Evolutionary conservation across 2,329 filamentous ascomycete species (phyloP).

Genomic region (Neopestalotiopsis clavispora): DNA sequence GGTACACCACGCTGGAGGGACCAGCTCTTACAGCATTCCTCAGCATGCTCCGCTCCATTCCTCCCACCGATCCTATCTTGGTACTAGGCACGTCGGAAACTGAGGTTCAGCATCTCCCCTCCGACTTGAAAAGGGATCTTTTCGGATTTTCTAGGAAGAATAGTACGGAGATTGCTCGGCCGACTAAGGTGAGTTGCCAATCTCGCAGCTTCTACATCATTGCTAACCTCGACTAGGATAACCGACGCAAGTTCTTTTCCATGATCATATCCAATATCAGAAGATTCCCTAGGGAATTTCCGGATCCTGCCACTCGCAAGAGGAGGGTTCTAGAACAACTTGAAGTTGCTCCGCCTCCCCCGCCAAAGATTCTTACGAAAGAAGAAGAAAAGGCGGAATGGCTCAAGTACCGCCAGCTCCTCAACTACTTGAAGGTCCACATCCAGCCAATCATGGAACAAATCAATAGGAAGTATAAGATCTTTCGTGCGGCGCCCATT

Average conservation of each 20-base stretch:
- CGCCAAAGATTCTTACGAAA: constrained; percentile 72
- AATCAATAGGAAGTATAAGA: constrained; percentile 87
- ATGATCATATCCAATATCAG: constrained; percentile 76
- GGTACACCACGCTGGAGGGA: constrained; percentile 70
- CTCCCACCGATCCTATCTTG: constrained; percentile 89
- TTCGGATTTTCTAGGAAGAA: constrained; percentile 89
- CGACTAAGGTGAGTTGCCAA: constrained; percentile 58
- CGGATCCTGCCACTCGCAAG: constrained; percentile 84
- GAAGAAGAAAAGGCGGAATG: constrained; percentile 81
- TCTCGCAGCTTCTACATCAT: neutral
- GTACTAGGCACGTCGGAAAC: constrained; percentile 84
- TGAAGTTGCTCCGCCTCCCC: constrained; percentile 73
- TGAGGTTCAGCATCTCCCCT: constrained; percentile 64
- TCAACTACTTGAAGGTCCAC: constrained; percentile 86
- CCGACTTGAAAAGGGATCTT: constrained; percentile 72
- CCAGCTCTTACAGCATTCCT: constrained; percentile 82
- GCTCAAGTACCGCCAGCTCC: constrained; percentile 79
- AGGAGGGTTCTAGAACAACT: constrained; percentile 81
- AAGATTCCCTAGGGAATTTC: constrained; percentile 83
- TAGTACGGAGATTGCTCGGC: constrained; percentile 70
- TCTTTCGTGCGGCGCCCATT: constrained; percentile 83
- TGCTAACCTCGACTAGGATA: constrained; percentile 46
- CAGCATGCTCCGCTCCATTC: constrained; percentile 78
- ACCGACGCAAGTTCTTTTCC: constrained; percentile 81
- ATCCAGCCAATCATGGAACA: constrained; percentile 98